Percentiles rank a stretch among this genome's conserved stretches.
phyloP scores from a whole-genome alignment of 225 moss, liverwort and hornwort species.

The Anthoceros angustus region DNA sequence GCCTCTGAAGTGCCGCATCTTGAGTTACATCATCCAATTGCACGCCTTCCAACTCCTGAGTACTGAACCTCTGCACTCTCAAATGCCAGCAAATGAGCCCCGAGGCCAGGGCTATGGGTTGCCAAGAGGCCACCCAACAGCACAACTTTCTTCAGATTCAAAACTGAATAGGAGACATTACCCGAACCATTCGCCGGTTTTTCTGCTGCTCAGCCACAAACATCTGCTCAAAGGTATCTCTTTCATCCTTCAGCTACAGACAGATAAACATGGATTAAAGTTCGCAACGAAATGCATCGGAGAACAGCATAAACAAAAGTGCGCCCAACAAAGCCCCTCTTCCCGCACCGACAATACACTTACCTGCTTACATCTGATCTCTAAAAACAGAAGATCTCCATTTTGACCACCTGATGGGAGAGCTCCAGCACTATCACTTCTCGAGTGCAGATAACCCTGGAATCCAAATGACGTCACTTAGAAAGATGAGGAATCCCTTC shows the following conservation, averaged over 20 bases:
- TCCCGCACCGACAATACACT: not conserved
- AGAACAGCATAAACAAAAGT: not conserved
- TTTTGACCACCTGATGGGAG: slow-evolving; percentile 8
- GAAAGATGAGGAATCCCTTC: not conserved
- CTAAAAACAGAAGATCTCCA: slow-evolving; percentile 10
- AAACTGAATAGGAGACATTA: not conserved
- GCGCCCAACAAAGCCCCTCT: not conserved
- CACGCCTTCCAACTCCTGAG: not conserved
- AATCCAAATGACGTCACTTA: not conserved
- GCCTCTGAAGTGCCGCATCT: not conserved
- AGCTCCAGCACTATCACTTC: slow-evolving; percentile 16
- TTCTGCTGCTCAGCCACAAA: slow-evolving; percentile 9
- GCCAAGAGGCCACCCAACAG: not conserved
- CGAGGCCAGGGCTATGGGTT: not conserved
- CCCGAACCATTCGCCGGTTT: slow-evolving; percentile 5
- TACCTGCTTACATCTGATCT: slow-evolving; percentile 12
- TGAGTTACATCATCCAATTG: not conserved
- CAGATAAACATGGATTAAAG: not conserved
- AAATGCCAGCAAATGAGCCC: not conserved
- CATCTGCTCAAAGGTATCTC: slow-evolving; percentile 10
- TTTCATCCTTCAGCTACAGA: slow-evolving; percentile 9
- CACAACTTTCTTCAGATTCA: not conserved
- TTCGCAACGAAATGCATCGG: not conserved
- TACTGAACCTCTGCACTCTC: not conserved
- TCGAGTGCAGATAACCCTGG: slow-evolving; percentile 9